Base-by-base conservation (phyloP, 495 filamentous ascomycete species). In the Trypethelium eluteriae region DNA sequence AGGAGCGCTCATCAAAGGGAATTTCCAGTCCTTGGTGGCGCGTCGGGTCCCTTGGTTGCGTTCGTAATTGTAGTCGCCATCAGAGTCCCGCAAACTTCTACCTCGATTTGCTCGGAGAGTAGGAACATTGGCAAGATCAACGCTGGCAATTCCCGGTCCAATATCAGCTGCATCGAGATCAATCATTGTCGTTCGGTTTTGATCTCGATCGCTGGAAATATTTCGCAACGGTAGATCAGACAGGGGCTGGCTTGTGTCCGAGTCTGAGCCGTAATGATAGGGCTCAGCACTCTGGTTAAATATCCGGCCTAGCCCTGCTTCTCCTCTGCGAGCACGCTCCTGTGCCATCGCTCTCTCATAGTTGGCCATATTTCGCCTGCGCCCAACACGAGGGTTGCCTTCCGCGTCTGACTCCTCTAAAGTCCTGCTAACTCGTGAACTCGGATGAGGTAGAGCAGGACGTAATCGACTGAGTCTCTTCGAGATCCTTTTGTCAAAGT, bases 401-500 rank as follows among this genome's bases (percentile, higher is more conserved):
- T 71, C 64, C 46, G 44, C 14, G 9, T 38, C 11, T 39, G 64
- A 38, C 11, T 66, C 62, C 68, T 49, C 25, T 34, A 18, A 34
- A 32, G 62, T 68, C 57, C 46, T 64, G 53, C 18, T 57, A 1
- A 18, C 5, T 53, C 3, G 66, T 34, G 63, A 70, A 63, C 38
- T 66, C 50, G 64, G 65, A 70, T 56, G 66, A 66, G 38, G 36
- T 34, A 59, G 18, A 35, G 53, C 34, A 5, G 53, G 53, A 18
- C 36, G 53, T 59, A 59, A 14, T 6, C 53, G 53, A 59, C 53
- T 59, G 53, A 59, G 53, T 59, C 70, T 65, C 49, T 49, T 67
- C 7, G 65, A 64, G 41, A 75, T 69, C 14, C 66, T 67, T 66
- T 86, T 82, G 71, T 95, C 88, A 73, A 96, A 96, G 10, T 86